phyloP scores from a whole-genome alignment of 2,329 filamentous ascomycete species.

The Catunica adiposa region DNA sequence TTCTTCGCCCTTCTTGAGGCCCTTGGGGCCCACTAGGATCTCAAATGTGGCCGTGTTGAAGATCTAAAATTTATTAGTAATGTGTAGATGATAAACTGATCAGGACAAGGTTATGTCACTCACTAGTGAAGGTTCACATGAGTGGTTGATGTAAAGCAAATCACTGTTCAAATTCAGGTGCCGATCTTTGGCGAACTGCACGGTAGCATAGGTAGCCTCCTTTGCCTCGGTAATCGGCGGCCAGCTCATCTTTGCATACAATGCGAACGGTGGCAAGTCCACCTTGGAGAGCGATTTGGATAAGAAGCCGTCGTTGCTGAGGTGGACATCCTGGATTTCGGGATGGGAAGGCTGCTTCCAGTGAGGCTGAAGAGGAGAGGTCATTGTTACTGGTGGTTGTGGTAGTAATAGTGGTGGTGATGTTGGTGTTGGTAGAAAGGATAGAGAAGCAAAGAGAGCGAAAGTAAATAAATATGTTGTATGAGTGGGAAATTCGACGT shows the following conservation, averaged over 20 bases:
- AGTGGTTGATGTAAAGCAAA: constrained; percentile 51
- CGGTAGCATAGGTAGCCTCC: constrained; percentile 45
- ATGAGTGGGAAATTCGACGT: background rate
- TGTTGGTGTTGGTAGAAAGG: background rate
- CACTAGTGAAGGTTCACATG: constrained; percentile 48
- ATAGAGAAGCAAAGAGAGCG: background rate
- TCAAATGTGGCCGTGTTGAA: constrained; percentile 42
- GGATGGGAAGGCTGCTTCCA: constrained; percentile 47
- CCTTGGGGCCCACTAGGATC: constrained; percentile 40
- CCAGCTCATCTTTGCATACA: constrained; percentile 50
- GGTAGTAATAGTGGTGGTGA: background rate
- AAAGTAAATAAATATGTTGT: background rate
- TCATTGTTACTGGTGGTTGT: constrained; percentile 18
- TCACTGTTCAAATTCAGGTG: constrained; percentile 51
- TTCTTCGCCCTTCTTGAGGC: constrained; percentile 39
- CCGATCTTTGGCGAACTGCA: constrained; percentile 38
- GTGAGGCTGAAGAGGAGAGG: constrained; percentile 41
- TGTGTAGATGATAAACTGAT: too few relatives aligned
- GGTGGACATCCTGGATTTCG: constrained; percentile 38
- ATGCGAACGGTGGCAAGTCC: constrained; percentile 40
- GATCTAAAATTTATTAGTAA: constrained; percentile 25
- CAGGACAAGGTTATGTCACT: constrained; percentile 18
- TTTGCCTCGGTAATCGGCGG: constrained; percentile 42
- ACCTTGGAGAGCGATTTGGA: constrained; percentile 43
- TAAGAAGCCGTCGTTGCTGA: constrained; percentile 37